Base-by-base conservation (phyloP, 768 basidiomycete genomes). In the Lentinula lateritia region DNA sequence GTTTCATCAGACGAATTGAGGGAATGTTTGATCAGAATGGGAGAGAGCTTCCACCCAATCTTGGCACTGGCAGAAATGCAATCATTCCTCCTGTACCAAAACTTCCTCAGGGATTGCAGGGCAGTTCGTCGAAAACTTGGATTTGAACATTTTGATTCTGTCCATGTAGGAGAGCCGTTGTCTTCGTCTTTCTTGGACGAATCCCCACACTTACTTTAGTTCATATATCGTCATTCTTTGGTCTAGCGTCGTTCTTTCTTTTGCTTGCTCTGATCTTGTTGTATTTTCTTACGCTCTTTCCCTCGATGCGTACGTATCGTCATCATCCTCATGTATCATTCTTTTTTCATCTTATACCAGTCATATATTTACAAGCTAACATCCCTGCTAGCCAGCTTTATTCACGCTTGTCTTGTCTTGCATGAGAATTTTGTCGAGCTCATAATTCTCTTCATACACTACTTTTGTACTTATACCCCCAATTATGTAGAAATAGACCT, bases 1-100 rank as follows among this genome's bases (percentile, higher is more conserved):
- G 79, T 66, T 81, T 87, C 63, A 73, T 86, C 54, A 67, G 73
- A 62, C 72, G 80, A 36, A 82, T 87, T 15, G 82, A 81, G 67
- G 79, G 73, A 57, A 81, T 86, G 81, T 78, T 81, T 66, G 77
- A 75, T 54, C 69, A 72, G 39, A 71, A 69, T 53, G 76, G 75
- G 35, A 66, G 72, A 60, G 76, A 75, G 63, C 52, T 63, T 48
- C 57, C 65, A 32, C 58, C 70, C 2, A 68, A 66, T 52, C 63
- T 68, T 50, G 70, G 71, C 12, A 63, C 65, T 45, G 58, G 58
- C 13, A 50, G 35, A 20, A 50, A 48, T 35, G 58, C 43, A 35
- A 34, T 50, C 15, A 66, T 78, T 15, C 80, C 80, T 38, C 81
- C 81, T 36, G 79, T 83, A 38, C 82, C 81, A 8, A 74, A 71